These are phyloP conservation scores for Gossypium schwendimanii DNA, from an alignment of 441 rosid genomes.

Conservation along the genomic window DNA sequence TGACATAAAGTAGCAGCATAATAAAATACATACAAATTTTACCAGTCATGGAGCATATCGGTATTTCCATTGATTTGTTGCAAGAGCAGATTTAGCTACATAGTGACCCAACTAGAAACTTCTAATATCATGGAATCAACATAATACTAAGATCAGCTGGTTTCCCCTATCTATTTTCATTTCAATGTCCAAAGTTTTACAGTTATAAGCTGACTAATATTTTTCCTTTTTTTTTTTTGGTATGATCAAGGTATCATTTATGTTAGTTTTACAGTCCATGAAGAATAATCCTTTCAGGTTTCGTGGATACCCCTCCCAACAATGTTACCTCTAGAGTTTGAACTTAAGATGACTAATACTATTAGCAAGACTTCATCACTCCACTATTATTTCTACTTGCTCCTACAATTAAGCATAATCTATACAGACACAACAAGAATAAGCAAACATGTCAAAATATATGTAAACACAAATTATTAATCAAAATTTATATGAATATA, in stretches of 20 bases:
- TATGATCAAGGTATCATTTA: too few relatives aligned
- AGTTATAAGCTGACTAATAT: not conserved
- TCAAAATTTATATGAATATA: not conserved
- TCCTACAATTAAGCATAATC: not conserved
- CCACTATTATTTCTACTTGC: constrained; percentile 4
- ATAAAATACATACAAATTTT: not conserved
- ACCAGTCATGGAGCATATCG: not conserved
- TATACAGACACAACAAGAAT: not conserved
- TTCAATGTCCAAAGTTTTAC: not conserved
- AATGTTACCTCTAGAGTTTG: too few relatives aligned
- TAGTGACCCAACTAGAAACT: not conserved
- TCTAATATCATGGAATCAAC: not conserved
- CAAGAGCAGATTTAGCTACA: not conserved
- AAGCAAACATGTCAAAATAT: too few relatives aligned
- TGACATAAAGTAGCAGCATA: not conserved
- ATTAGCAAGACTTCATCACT: not conserved
- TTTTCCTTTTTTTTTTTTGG: too few relatives aligned
- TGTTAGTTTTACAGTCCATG: too few relatives aligned
- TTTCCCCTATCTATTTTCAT: not conserved
- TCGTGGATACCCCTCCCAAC: too few relatives aligned
- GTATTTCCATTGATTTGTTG: not conserved
- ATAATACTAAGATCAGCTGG: not conserved
- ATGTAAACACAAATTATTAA: too few relatives aligned
- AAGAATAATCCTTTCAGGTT: too few relatives aligned
- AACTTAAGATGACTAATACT: too few relatives aligned